These are phyloP conservation scores for Xylariaceae sp. DNA, from an alignment of 2,329 filamentous ascomycete genomes.

Conservation along the genomic window DNA sequence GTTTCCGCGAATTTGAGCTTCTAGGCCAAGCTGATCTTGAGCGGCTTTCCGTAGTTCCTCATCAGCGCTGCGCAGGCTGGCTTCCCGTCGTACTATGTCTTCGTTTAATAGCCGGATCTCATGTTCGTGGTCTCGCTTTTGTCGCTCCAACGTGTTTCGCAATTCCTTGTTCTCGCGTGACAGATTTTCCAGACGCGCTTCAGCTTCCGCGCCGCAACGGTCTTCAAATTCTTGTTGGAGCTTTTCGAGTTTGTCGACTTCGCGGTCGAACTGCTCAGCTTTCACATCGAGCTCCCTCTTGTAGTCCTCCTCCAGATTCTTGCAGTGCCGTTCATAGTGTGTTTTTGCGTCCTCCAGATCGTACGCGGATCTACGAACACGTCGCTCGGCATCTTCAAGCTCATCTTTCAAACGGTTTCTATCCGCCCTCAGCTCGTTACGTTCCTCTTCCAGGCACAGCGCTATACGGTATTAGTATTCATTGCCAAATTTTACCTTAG, in stretches of 20 bases:
- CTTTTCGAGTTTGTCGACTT: slow-evolving; percentile 53
- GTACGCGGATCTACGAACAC: slow-evolving; percentile 40
- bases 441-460: slow-evolving; percentile 44
- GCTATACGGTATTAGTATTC: slow-evolving; percentile 31
- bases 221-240: slow-evolving; percentile 45
- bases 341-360: slow-evolving; percentile 37
- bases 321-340: slow-evolving; percentile 21
- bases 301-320: slow-evolving; percentile 28
- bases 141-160: slow-evolving; percentile 45
- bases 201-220: slow-evolving; percentile 22
- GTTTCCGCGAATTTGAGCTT: slow-evolving; percentile 22
- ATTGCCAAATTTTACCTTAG: no score
- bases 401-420: slow-evolving; percentile 58
- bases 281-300: slow-evolving; percentile 52
- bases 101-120: slow-evolving; percentile 34
- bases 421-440: slow-evolving; percentile 41
- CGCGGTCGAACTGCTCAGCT: slow-evolving; percentile 36
- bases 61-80: slow-evolving; percentile 43
- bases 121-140: slow-evolving; percentile 44
- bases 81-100: slow-evolving; percentile 50
- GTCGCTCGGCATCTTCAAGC: slow-evolving; percentile 55
- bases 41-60: slow-evolving; percentile 35
- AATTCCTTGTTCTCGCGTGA: slow-evolving; percentile 64
- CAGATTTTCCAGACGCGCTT: slow-evolving; percentile 27
- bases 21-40: slow-evolving; percentile 16